phyloP scores from a whole-genome alignment of 306 rosid species.

The Hylodesmum podocarpum region DNA sequence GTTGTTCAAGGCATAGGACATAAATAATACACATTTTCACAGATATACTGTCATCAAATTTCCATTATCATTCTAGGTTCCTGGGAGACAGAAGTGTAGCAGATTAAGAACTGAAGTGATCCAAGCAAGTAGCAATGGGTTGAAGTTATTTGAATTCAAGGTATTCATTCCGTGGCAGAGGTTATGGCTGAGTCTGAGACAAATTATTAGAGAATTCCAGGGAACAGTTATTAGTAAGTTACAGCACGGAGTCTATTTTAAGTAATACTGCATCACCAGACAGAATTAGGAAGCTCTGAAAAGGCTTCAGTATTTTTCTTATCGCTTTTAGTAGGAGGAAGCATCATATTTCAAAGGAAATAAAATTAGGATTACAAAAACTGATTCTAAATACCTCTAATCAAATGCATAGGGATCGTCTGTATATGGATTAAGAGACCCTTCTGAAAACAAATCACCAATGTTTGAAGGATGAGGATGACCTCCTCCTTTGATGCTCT shows the following conservation, averaged over 20 bases:
- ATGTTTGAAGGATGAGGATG: slow-evolving; percentile 71
- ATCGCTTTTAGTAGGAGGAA: slow-evolving; percentile 14
- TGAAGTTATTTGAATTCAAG: not conserved
- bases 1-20: not conserved
- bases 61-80: not conserved
- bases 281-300: not conserved
- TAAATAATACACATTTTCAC: not conserved
- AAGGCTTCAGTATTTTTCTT: not conserved
- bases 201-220: not conserved
- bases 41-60: not conserved
- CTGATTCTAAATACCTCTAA: slow-evolving; percentile 62
- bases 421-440: slow-evolving; percentile 94
- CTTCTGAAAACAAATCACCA: slow-evolving; percentile 94
- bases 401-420: slow-evolving; percentile 98
- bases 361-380: slow-evolving; percentile 1
- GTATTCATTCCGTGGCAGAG: slow-evolving; percentile 19
- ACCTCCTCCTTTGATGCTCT: slow-evolving; percentile 58
- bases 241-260: not conserved
- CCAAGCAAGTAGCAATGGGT: not conserved
- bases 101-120: not conserved
- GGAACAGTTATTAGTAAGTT: not conserved
- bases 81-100: not conserved
- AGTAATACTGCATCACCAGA: not conserved
- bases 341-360: not conserved
- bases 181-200: not conserved